phyloP scores from a whole-genome alignment of 2,329 filamentous ascomycete species.

The Monosporascus sp. region DNA sequence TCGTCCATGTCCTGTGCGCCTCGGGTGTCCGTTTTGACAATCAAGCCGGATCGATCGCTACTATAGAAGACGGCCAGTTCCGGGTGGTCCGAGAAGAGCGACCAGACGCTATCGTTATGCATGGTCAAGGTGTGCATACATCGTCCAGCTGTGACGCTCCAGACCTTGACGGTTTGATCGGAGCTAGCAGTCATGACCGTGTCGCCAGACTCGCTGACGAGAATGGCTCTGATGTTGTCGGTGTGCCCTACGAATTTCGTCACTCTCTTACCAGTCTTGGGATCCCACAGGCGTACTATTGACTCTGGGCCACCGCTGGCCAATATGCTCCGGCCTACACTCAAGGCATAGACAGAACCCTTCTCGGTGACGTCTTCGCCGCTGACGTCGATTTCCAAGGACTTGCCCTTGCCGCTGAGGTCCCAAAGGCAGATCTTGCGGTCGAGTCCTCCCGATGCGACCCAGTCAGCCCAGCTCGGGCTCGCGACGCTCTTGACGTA shows the following conservation, averaged over 20 bases:
- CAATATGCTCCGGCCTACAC: conserved; percentile 71
- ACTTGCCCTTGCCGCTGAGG: conserved; percentile 78
- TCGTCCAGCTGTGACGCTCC: conserved; percentile 89
- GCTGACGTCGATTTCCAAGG: conserved; percentile 76
- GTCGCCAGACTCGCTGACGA: conserved; percentile 84
- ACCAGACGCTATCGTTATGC: conserved; percentile 99
- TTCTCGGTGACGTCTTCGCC: conserved; percentile 84
- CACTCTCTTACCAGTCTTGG: conserved; percentile 79
- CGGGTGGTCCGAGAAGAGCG: conserved; percentile 82
- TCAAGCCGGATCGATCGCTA: conserved; percentile 81
- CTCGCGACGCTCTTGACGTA: conserved; percentile 93
- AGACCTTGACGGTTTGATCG: conserved; percentile 95
- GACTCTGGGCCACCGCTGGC: conserved; percentile 93
- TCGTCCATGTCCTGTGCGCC: conserved; percentile 71
- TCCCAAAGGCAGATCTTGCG: conserved; percentile 93
- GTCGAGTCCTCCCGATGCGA: conserved; percentile 90
- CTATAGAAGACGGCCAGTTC: conserved; percentile 89
- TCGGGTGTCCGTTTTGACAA: conserved; percentile 94
- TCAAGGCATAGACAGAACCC: conserved; percentile 90
- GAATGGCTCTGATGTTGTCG: conserved; percentile 85
- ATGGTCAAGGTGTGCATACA: conserved; percentile 98
- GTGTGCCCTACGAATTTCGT: conserved; percentile 97
- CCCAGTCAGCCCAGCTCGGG: conserved; percentile 68
- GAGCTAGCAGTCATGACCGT: conserved; percentile 91
- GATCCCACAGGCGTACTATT: conserved; percentile 87